Evolutionary conservation across 495 filamentous ascomycete genomes (phyloP).

Genomic region (Tuber umbilicatum): DNA sequence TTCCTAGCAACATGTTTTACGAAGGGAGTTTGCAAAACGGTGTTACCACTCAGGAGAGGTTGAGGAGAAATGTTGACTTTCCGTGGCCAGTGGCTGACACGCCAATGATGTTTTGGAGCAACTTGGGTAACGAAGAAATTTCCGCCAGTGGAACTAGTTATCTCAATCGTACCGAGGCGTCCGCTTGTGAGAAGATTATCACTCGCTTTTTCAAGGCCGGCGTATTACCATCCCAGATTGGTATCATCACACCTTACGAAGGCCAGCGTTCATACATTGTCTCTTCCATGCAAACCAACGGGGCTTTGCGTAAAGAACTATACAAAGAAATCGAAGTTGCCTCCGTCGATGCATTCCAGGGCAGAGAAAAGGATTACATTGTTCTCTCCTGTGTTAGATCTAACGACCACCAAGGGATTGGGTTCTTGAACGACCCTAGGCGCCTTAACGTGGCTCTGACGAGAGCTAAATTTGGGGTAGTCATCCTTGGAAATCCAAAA

Average conservation of each 20-base stretch:
- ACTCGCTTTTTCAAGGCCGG: slow-evolving; percentile 99
- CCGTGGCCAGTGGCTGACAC: slow-evolving; percentile 91
- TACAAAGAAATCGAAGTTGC: slow-evolving; percentile 99
- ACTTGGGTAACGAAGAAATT: slow-evolving; percentile 95
- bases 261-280: slow-evolving; percentile 98
- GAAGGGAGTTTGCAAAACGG: slow-evolving; percentile 96
- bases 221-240: slow-evolving; percentile 82
- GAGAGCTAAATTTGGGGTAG: slow-evolving; percentile 89
- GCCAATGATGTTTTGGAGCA: slow-evolving; percentile 99
- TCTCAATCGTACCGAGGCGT: slow-evolving; percentile 89
- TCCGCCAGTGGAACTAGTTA: slow-evolving; percentile 96
- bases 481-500: slow-evolving; percentile 96
- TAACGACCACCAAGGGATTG: slow-evolving; percentile 98
- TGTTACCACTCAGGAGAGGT: slow-evolving; percentile 78
- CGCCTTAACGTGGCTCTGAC: slow-evolving; percentile 99
- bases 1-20: slow-evolving; percentile 99
- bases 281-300: slow-evolving; percentile 95
- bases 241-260: slow-evolving; percentile 98
- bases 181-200: slow-evolving; percentile 96
- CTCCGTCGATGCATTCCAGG: slow-evolving; percentile 97
- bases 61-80: slow-evolving; percentile 93
- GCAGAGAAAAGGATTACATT: slow-evolving; percentile 98
- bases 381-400: slow-evolving; percentile 96
- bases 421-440: slow-evolving; percentile 95
- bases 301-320: slow-evolving; percentile 93